phyloP scores from a whole-genome alignment of 129 eudicot species.

The Smallanthus sonchifolius region DNA sequence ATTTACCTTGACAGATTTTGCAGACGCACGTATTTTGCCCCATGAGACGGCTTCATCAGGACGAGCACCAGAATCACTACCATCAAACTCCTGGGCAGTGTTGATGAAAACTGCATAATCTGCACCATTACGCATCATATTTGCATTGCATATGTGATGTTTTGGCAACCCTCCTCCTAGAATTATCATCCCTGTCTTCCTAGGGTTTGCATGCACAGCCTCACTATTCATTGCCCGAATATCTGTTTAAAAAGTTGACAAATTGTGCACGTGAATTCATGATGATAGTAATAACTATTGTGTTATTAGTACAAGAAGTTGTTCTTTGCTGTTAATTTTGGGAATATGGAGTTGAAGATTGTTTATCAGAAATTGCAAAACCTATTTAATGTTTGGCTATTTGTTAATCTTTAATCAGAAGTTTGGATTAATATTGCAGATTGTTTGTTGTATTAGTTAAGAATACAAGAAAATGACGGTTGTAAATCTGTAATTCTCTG shows the following conservation, averaged over 20 bases:
- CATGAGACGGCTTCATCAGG: constrained; percentile 99
- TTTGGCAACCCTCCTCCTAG: constrained; percentile 96
- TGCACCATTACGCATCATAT: constrained; percentile 99
- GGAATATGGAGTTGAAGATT: not conserved
- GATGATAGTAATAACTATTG: not conserved
- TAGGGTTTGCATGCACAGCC: constrained; percentile 78
- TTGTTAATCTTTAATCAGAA: not conserved
- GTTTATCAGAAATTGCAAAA: not conserved
- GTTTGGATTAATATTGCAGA: not conserved
- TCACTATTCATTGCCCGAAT: constrained; percentile 70
- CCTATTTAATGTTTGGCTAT: not conserved
- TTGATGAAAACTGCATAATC: constrained; percentile 85
- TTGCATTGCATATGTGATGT: constrained; percentile 93
- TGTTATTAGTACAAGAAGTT: not conserved
- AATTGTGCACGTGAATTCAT: not conserved
- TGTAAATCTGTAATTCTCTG: not conserved
- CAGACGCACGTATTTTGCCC: constrained; percentile 90
- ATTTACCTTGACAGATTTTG: constrained; percentile 83
- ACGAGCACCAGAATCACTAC: constrained; percentile 95
- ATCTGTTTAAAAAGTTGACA: constrained; percentile 38
- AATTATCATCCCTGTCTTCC: constrained; percentile 88
- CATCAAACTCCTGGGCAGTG: constrained; percentile 95
- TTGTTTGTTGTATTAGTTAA: not conserved
- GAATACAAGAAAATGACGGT: not conserved
- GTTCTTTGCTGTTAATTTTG: not conserved